These are phyloP conservation scores for Thozetella sp. DNA, from an alignment of 495 filamentous ascomycete species.

Conservation along the genomic window DNA sequence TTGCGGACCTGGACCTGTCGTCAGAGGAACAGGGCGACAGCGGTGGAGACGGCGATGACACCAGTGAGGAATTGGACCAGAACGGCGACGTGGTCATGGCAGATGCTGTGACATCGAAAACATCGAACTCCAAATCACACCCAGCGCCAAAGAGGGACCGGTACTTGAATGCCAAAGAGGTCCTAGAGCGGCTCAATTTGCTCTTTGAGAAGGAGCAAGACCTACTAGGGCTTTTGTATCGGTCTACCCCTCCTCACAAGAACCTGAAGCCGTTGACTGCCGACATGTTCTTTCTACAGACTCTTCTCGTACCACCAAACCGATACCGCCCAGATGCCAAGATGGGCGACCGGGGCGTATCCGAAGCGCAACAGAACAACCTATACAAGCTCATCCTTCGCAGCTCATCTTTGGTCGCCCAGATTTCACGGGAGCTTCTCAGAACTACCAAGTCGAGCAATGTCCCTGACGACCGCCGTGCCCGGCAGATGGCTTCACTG, in stretches of 20 bases:
- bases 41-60: conserved; percentile 41
- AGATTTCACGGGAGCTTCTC: conserved; percentile 72
- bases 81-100: conserved; percentile 55
- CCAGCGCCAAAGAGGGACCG: conserved; percentile 20
- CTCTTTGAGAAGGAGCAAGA: conserved; percentile 88
- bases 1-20: conserved; percentile 64
- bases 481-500: conserved; percentile 41
- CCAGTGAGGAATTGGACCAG: conserved; percentile 51
- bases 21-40: conserved; percentile 45
- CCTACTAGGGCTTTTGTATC: conserved; percentile 79
- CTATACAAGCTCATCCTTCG: conserved; percentile 81
- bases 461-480: conserved; percentile 39
- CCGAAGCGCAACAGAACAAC: conserved; percentile 83
- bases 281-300: conserved; percentile 92
- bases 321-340: conserved; percentile 88
- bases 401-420: conserved; percentile 66
- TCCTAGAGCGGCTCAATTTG: conserved; percentile 70
- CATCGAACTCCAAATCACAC: conserved; percentile 21
- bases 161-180: conserved; percentile 75
- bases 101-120: conserved; percentile 30
- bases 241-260: conserved; percentile 61
- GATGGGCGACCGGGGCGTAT: conserved; percentile 73
- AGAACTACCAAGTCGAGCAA: conserved; percentile 27
- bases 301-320: conserved; percentile 86
- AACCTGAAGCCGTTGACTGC: conserved; percentile 55